Base-by-base conservation (phyloP, 2,329 filamentous ascomycete genomes). In the Aspergillus carbonarius region DNA sequence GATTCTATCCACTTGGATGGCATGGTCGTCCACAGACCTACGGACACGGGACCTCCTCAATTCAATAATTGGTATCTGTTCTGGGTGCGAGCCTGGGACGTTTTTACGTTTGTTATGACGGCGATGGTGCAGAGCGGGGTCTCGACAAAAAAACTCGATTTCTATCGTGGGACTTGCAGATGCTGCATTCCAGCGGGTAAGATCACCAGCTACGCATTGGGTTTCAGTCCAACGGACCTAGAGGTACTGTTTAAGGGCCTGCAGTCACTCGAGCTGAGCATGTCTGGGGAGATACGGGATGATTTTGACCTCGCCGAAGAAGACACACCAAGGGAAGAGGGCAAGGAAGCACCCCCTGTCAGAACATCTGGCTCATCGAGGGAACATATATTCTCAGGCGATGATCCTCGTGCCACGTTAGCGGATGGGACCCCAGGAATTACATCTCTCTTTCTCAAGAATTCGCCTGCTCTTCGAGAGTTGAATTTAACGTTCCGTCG, bases 161-260 rank as follows among this genome's bases (percentile, higher is more conserved):
- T 55, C 8, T 63, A 35, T 52, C n/a, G 37, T 2, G 27, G 34
- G 12, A 47, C 48, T 23, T 23, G 35, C 12, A 15, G 35, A 10
- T 60, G 58, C 58, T 42, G 58, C 10, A 37, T 58, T 15, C 54
- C 55, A 35, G 40, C 46, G 9, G 39, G 20, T 18, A 37, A 52
- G 9, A 40, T 58, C n/a, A 40, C 46, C 4, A 27, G 12, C 13
- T 35, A 39, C 32, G 8, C 35, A 9, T 23, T 15, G 9, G 10
- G 2, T 3, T 13, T 58, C 7, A 37, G 13, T 17, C 12, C 7
- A 13, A 10, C 10, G 4, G 23, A 57, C 17, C 35, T 25, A 12
- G n/a, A 5, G 25, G 30, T 30, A 12, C 15, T 44, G n/a, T 6
- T 4, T 13, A 53, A 40, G 17, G n/a, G 23, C 4, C 20, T 47